Conservation (phyloP, 2,329 filamentous ascomycete genomes). For the Monilinia fructicola region DNA sequence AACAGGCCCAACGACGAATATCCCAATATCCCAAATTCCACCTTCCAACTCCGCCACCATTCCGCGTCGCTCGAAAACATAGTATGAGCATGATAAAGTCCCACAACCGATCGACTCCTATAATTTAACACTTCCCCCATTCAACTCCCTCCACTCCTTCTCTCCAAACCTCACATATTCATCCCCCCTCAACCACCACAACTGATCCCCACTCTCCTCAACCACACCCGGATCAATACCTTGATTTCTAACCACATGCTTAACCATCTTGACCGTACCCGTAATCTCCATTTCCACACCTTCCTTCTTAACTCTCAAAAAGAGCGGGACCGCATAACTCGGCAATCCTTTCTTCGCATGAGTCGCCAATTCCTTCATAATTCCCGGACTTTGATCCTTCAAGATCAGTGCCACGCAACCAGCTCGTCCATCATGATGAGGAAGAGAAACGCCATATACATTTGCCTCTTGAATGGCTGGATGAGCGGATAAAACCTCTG, state of each 20-base stretch:
- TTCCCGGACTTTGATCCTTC: constrained; percentile 45
- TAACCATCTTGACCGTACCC: constrained; percentile 88
- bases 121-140: constrained; percentile 61
- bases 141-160: constrained; percentile 67
- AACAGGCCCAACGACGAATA: no score
- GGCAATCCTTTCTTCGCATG: constrained; percentile 63
- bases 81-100: neutral
- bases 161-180: constrained; percentile 67
- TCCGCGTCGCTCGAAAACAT: no score
- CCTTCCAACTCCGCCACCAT: no score
- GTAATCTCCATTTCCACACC: constrained; percentile 59
- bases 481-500: constrained; percentile 69
- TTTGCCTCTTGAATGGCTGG: constrained; percentile 72
- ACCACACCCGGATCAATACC: constrained; percentile 68
- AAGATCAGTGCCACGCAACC: constrained; percentile 74
- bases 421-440: constrained; percentile 78
- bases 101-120: constrained; percentile 8
- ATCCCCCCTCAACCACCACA: constrained; percentile 60
- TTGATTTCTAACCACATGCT: constrained; percentile 67
- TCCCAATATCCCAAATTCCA: no score
- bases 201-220: constrained; percentile 41
- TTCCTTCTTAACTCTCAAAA: constrained; percentile 64
- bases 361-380: constrained; percentile 59
- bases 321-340: constrained; percentile 73
- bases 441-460: constrained; percentile 79